These are phyloP conservation scores for Pythium oligandrum DNA, from an alignment of 352 stramenopile genomes.

Conservation along the genomic window DNA sequence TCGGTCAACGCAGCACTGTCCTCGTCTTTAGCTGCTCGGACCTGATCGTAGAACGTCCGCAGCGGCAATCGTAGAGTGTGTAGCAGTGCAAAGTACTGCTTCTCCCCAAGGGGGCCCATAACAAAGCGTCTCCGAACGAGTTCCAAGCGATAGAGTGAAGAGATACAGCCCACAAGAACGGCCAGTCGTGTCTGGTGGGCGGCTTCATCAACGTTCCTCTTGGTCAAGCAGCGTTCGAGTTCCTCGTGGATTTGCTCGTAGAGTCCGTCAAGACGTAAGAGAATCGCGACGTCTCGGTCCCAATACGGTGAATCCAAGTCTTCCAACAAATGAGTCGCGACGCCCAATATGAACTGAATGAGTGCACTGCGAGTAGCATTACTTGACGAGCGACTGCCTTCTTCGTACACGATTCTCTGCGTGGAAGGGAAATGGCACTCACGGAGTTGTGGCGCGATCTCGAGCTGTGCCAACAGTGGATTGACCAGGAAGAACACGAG, in stretches of 20 bases:
- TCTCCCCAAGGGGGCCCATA: conserved; percentile 28
- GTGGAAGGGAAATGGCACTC: conserved; percentile 15
- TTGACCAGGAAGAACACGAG: conserved; percentile 30
- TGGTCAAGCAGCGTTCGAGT: conserved; percentile 13
- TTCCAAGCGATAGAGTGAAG: conserved; percentile 48
- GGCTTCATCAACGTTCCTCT: not conserved
- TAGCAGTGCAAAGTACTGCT: conserved; percentile 45
- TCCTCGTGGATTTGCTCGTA: conserved; percentile 36
- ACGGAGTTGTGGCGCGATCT: conserved; percentile 21
- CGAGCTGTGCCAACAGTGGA: conserved; percentile 22
- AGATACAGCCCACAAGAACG: conserved; percentile 28
- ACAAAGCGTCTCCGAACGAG: conserved; percentile 32
- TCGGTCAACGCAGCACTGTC: not conserved
- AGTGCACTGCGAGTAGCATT: conserved; percentile 22
- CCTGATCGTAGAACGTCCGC: conserved; percentile 34
- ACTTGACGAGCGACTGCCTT: too few species aligned
- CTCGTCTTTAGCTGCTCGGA: conserved; percentile 10
- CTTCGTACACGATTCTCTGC: too few species aligned
- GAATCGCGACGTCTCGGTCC: conserved; percentile 42
- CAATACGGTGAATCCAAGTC: conserved; percentile 25
- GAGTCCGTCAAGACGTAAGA: conserved; percentile 46
- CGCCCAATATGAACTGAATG: conserved; percentile 36
- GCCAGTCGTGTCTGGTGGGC: not conserved
- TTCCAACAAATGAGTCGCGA: conserved; percentile 35
- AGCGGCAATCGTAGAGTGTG: conserved; percentile 36